Base-by-base conservation (phyloP, 257 asterid species). In the Anisodus tanguticus region DNA sequence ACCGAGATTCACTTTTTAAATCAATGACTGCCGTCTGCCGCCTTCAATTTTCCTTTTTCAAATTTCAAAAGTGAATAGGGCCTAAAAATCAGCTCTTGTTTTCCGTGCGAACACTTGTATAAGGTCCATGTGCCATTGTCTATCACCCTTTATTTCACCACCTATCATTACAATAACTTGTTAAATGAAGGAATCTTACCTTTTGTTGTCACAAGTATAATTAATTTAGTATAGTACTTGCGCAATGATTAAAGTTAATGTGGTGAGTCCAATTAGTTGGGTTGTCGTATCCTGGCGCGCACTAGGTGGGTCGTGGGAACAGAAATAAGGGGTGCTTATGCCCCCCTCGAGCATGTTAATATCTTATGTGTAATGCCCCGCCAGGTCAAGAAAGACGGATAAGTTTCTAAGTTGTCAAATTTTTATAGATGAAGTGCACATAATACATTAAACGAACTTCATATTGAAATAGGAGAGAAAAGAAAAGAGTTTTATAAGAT, bases 91-190 rank as follows among this genome's bases (percentile, higher is more conserved):
- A 71, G 86, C 26, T 86, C 69, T 87, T 69, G 86, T 71, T 85
- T 88, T 90, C 89, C 79, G 90, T 84, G 90, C 88, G 80, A 79
- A 43, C 37, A 80, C 79, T 12, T 64, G 31, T 83, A 47, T 19
- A 74, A 85, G 79, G 79, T 69, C 62, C 79, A 63, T 47, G 68
- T 82, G 86, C 82, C 54, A 49, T 87, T 85, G 82, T 77, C 71
- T 19, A 80, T 49, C 71, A 35, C 59, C 76, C 67, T 76, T 54
- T 57, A 49, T 57, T 26, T 62, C 70, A 37, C 41, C 74, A 72
- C 60, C 60, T 10, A 49, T 74, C 80, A 11, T 69, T 39, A 69
- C 53, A 12, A 16, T 74, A 74, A 49, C 59, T 45, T n/a, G 78
- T 57, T 19, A 57, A 15, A 17, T 19, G 26, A 37, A 79, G 88